phyloP scores from a whole-genome alignment of 1,139 yeast genomes.

The Suhomyces yuchorum region DNA sequence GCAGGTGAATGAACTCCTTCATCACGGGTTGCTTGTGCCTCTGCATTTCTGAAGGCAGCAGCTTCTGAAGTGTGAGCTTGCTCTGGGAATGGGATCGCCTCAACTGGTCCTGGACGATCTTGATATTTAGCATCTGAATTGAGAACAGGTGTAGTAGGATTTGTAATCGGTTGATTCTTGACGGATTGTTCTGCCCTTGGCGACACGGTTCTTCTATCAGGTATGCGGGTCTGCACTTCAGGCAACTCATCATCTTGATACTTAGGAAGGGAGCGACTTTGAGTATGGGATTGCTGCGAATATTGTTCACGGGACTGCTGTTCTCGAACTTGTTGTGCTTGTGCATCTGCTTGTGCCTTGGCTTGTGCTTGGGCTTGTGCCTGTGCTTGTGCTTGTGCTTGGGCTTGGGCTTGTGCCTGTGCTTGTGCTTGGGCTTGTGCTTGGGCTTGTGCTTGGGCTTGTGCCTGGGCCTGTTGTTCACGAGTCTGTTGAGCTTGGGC shows the following conservation, averaged over 20 bases:
- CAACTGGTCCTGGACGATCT: conserved; percentile 16
- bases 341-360: conserved; percentile 23
- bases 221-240: conserved; percentile 8
- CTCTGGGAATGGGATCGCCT: conserved; percentile 55
- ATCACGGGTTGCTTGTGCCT: conserved; percentile 17
- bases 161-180: conserved; percentile 1
- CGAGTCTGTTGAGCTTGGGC: conserved; percentile 5
- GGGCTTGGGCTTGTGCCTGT: conserved; percentile 21
- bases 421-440: conserved; percentile 5
- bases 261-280: not conserved
- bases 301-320: not conserved
- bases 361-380: conserved; percentile 22
- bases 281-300: not conserved
- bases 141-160: conserved; percentile 6
- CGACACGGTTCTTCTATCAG: not conserved
- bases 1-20: conserved; percentile 14
- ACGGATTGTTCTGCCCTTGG: conserved; percentile 1
- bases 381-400: conserved; percentile 20
- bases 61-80: conserved; percentile 65
- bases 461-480: conserved; percentile 3
- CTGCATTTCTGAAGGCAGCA: conserved; percentile 15
- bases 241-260: conserved; percentile 7
- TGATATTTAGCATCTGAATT: conserved; percentile 2
- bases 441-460: conserved; percentile 6
- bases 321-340: conserved; percentile 15